A percentile compares a stretch with the other conserved stretches of the same genome.
These are phyloP conservation scores for Senna siamea DNA, from an alignment of 306 rosid genomes.

Conservation along the genomic window DNA sequence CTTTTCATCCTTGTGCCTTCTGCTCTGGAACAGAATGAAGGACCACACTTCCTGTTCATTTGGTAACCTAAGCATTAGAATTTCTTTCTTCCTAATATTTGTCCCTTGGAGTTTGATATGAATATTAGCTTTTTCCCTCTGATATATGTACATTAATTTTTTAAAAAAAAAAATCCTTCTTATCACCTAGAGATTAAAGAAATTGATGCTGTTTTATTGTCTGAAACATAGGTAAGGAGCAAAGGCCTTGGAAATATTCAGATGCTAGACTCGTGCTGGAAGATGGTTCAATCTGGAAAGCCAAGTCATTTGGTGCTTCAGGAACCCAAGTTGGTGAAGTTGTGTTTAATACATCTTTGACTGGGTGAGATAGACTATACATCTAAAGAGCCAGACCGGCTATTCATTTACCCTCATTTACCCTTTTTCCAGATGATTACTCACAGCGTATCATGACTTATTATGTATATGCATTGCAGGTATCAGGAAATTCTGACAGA, in stretches of 20 bases:
- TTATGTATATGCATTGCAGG: slow-evolving; percentile 47
- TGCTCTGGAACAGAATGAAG: no score
- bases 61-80: no score
- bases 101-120: background rate
- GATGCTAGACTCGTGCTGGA: slow-evolving; percentile 92
- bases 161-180: background rate
- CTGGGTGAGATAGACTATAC: slow-evolving; percentile 61
- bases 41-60: no score
- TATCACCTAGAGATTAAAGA: background rate
- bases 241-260: slow-evolving; percentile 86
- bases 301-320: slow-evolving; percentile 89
- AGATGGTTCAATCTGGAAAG: slow-evolving; percentile 98
- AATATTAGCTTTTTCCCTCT: background rate
- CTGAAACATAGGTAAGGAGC: slow-evolving; percentile 55
- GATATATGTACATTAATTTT: no score
- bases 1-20: no score
- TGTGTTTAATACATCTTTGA: slow-evolving; percentile 89
- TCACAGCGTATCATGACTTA: background rate
- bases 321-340: slow-evolving; percentile 99
- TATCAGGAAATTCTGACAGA: slow-evolving; percentile 97
- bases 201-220: slow-evolving; percentile 25
- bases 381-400: background rate
- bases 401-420: no score
- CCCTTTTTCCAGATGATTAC: background rate
- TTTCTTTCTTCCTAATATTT: no score